A percentile compares a stretch with the other conserved stretches of the same genome.
phyloP scores from a whole-genome alignment of 164 flowering plant genomes.

The Chloranthus sessilifolius region DNA sequence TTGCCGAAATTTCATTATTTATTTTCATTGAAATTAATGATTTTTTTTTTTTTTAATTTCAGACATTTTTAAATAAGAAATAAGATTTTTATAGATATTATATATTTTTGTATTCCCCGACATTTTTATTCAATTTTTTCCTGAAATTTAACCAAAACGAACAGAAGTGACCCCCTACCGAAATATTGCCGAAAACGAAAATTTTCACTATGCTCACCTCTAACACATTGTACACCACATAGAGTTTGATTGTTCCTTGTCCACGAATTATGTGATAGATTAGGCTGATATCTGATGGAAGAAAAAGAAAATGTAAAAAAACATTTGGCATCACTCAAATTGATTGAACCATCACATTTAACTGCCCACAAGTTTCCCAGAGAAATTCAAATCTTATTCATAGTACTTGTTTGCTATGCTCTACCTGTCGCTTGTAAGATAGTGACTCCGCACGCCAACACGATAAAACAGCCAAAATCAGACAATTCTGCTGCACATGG shows the following conservation, averaged over 20 bases:
- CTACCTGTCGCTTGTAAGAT: slow-evolving; percentile 73
- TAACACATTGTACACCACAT: slow-evolving; percentile 95
- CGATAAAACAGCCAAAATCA: slow-evolving; percentile 78
- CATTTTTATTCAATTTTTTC: too few species aligned
- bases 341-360: neutral
- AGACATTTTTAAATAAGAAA: too few species aligned
- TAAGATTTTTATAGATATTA: too few species aligned
- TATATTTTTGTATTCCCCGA: too few species aligned
- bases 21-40: too few species aligned
- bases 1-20: too few species aligned
- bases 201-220: too few species aligned
- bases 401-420: neutral
- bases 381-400: neutral
- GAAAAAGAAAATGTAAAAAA: slow-evolving; percentile 1
- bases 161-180: too few species aligned
- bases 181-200: too few species aligned
- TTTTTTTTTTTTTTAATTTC: too few species aligned
- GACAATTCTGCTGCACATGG: slow-evolving; percentile 80
- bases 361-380: neutral
- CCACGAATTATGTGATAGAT: slow-evolving; percentile 99
- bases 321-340: neutral
- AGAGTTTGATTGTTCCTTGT: slow-evolving; percentile 92
- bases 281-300: slow-evolving; percentile 80
- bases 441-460: slow-evolving; percentile 61
- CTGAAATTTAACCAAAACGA: too few species aligned